phyloP scores from a whole-genome alignment of 2,329 filamentous ascomycete genomes.

The Monilinia fructigena region DNA sequence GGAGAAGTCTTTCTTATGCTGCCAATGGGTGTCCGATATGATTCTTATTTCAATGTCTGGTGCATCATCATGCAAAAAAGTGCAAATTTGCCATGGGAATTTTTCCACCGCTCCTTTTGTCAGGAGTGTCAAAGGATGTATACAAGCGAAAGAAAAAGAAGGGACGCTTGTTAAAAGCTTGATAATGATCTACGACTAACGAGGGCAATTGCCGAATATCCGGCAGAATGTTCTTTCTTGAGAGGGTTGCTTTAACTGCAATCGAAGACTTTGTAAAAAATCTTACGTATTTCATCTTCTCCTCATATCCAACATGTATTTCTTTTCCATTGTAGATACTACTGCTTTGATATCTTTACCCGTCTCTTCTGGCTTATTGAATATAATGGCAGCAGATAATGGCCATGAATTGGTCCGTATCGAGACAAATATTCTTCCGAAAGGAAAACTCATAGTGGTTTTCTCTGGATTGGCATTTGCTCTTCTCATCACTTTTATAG shows the following conservation, averaged over 20 bases:
- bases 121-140: slow-evolving; percentile 7
- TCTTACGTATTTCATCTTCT: neutral
- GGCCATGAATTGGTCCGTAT: slow-evolving; percentile 40
- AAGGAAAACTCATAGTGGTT: slow-evolving; percentile 49
- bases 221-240: slow-evolving; percentile 6
- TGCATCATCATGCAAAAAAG: slow-evolving; percentile 3
- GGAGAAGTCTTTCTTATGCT: neutral
- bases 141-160: neutral
- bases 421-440: slow-evolving; percentile 57
- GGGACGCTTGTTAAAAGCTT: slow-evolving; percentile 3
- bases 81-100: neutral
- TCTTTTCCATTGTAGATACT: neutral
- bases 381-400: slow-evolving; percentile 26
- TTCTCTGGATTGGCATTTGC: slow-evolving; percentile 53
- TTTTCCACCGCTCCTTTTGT: neutral
- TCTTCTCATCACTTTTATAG: slow-evolving; percentile 52
- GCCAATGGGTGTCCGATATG: neutral
- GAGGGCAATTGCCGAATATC: slow-evolving; percentile 17
- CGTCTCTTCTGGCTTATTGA: neutral
- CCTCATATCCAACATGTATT: neutral
- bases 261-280: neutral
- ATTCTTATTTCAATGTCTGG: neutral
- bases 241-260: slow-evolving; percentile 10
- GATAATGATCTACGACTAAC: slow-evolving; percentile 4
- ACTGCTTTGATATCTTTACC: neutral